Evolutionary conservation across 2,329 filamentous ascomycete genomes (phyloP), one percentile per base, ranked within the genome.

Genomic region (Domatiomyces catenatus): DNA sequence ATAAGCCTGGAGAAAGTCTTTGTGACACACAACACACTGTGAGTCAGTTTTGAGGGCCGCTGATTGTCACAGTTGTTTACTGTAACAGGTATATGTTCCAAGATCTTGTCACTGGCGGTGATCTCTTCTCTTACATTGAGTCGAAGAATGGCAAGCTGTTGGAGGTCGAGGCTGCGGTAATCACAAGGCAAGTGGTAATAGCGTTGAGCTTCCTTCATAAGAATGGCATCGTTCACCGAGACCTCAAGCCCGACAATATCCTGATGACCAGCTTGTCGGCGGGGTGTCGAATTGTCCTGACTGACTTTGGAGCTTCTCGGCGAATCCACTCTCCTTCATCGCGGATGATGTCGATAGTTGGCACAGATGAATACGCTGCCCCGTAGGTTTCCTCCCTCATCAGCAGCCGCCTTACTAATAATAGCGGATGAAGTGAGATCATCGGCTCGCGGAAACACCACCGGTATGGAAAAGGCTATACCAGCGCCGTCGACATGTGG

Each of bases 211-310:
- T 80, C 57, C 63, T 81, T 0, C 79, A 81, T 59, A 62, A 66
- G 2, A 66, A 69, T 6, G 65, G 71, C 42, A 74, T 81, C 44
- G 76, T 76, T 3, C 79, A 82, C 60, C 69, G 79, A 28, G 79
- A 82, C 58, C 67, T 81, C 47, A 82, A 81, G 58, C 77, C 77
- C 0, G 78, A 81, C 48, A 81, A 81, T 56, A 73, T 81, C 7
- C 67, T 82, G 26, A 71, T 81, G 69, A 75, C 74, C 0, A 76
- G 74, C 1, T 67, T 73, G 48, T 65, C 67, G 12, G 64, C 66
- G 44, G 71, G 72, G 2, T 69, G 70, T 19, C 70, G 79, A 19
- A 66, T 81, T 6, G 68, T 81, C 1, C 66, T 82, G 43, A 77
- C 76, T 0, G 79, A 81, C 60, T 82, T 82, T 58, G 78, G 78